Base-by-base conservation (phyloP, 768 basidiomycete genomes). In the Tylopilus sp. region DNA sequence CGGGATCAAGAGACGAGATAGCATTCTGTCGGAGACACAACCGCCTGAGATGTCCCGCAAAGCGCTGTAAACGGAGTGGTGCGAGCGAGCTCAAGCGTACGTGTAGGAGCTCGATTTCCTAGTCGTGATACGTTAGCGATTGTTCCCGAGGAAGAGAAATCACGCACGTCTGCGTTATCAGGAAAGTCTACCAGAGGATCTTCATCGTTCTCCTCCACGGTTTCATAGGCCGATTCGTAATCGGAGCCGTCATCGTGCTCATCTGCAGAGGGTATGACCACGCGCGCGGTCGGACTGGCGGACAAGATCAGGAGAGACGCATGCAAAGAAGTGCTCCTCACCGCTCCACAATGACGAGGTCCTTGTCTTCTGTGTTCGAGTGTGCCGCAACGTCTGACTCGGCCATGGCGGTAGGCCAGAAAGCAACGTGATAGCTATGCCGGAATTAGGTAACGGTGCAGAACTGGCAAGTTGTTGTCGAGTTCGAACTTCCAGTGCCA, bases 91-190 rank as follows among this genome's bases (percentile, higher is more conserved):
- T 78, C 44, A 97, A 78, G 25, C 88, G 83, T 3, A 84, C 76
- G 67, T 95, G 91, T 7, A 91, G 75, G 30, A 97, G 80, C 56
- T 95, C 91, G 31, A 97, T 75, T 58, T 95, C 92, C 94, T 95
- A 51, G 4, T 38, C 9, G 4, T 6, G 17, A 41, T 17, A 23
- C 0, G 42, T 39, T 7, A 18, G 39, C 4, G 39, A 35, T 47
- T 26, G 42, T 48, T 15, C 15, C 4, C 12, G 31, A 31, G 11
- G 31, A 43, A 20, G 4, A 18, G 13, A 26, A 35, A 23, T 36
- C 35, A 67, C 81, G 57, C 59, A 91, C 93, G 69, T 91, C 84
- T 2, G 88, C 88, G 31, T 94, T 86, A 52, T 91, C 89, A 2
- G 93, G 91, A 55, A 88, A 85, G 57, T 85, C 85, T 44, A 75